A percentile compares a stretch with the other conserved stretches of the same genome.
These are phyloP conservation scores for Diplosphaera chodatii DNA, from an alignment of 139 green algal genomes.

Conservation along the genomic window DNA sequence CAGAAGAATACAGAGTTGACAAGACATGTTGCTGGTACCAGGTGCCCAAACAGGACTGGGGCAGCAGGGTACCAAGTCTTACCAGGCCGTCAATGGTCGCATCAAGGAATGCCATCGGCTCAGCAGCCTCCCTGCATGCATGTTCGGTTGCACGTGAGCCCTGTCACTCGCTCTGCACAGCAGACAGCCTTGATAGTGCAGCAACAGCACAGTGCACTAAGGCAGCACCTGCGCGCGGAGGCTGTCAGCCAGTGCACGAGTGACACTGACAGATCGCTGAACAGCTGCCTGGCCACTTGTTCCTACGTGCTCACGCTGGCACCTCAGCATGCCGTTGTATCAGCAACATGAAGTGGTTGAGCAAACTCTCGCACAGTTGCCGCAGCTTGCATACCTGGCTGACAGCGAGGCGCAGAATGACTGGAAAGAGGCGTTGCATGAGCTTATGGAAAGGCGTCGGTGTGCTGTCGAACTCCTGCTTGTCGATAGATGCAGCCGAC, in stretches of 20 bases:
- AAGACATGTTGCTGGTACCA: no score
- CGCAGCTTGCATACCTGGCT: no score
- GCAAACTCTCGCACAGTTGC: no score
- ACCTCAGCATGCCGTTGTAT: no score
- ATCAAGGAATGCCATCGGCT: conserved; percentile 17
- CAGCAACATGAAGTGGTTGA: no score
- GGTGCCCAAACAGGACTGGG: no score
- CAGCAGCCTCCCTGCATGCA: conserved; percentile 19
- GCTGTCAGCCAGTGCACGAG: conserved; percentile 22
- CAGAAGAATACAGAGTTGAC: no score
- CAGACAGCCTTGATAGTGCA: no score
- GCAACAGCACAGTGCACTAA: no score
- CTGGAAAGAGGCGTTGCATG: conserved; percentile 9
- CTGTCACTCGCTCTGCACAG: no score
- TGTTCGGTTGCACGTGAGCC: no score
- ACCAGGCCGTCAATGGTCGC: conserved; percentile 15
- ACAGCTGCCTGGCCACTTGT: conserved; percentile 11
- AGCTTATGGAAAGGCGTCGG: conserved; percentile 11
- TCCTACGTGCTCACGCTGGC: not conserved
- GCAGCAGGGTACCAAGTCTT: no score
- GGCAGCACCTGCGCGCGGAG: conserved; percentile 5
- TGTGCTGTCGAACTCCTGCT: not conserved
- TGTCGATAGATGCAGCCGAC: not conserved
- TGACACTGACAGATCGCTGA: conserved; percentile 10
- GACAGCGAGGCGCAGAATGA: conserved; percentile 14